Evolutionary conservation across 73 alveolate species (phyloP).

Genomic region (Stentor roeselii): DNA sequence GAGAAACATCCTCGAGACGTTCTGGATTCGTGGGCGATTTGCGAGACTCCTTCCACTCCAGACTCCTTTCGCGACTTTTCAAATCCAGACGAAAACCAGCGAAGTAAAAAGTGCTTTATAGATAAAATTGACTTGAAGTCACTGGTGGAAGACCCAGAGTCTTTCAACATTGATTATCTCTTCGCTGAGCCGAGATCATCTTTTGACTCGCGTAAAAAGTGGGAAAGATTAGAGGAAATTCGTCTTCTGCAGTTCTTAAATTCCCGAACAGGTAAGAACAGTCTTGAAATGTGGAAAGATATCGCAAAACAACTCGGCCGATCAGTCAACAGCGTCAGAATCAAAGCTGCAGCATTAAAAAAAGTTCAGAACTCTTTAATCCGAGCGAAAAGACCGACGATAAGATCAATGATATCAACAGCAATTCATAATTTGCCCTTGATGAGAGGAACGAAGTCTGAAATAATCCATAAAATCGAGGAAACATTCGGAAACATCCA

Average conservation of each 20-base stretch:
- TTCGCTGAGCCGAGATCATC: not conserved
- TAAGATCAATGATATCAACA: not conserved
- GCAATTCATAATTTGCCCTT: not conserved
- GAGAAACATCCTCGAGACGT: not conserved
- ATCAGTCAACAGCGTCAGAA: not conserved
- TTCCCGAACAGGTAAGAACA: not conserved
- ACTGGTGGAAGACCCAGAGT: constrained; percentile 15
- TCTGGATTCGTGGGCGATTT: constrained; percentile 18
- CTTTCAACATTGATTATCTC: not conserved
- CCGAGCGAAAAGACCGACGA: not conserved
- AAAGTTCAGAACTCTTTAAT: not conserved
- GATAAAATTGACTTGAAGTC: constrained; percentile 15
- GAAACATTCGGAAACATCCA: not conserved
- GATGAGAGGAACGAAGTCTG: not conserved
- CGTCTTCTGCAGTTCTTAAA: not conserved
- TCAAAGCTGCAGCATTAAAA: constrained; percentile 15
- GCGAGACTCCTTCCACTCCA: not conserved
- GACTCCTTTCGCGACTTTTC: not conserved
- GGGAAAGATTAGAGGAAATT: not conserved
- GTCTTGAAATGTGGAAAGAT: not conserved
- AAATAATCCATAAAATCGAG: not conserved
- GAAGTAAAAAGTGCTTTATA: not conserved
- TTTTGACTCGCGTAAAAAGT: not conserved
- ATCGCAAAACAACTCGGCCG: constrained; percentile 7
- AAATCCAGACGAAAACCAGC: no score